Base-by-base conservation (phyloP, 2,329 filamentous ascomycete species). In the Lasiodiplodia sp. region DNA sequence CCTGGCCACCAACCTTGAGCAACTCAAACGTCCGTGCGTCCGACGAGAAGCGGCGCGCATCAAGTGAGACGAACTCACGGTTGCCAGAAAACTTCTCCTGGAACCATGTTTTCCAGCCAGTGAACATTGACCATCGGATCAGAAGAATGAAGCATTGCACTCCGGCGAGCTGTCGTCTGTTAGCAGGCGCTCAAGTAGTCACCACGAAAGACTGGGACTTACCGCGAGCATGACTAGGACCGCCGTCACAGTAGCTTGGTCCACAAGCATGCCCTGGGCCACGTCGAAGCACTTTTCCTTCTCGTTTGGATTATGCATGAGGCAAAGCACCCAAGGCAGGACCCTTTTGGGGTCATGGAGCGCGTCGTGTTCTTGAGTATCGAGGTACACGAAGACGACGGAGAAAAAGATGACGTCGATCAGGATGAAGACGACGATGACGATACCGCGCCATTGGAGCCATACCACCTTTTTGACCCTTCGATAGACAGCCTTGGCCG, bases 341-440 rank as follows among this genome's bases (percentile, higher is more conserved):
- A 90, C 87, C 31, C 87, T 85, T 8, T 79, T 70, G 66, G 90
- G 75, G 44, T 88, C 85, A 49, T 87, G 85, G 23, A 87, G 80
- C 3, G 87, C 86, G 65, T 81, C 74, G 10, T 87, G 82, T 14
- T 92, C 86, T 25, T 91, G 87, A 1, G 74, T 72, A 73, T 91
- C 91, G 76, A 97, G 87, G 77, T 93, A 92, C 60, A 98, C 91
- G 77, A 98, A 98, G 67, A 97, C 87, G 56, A 97, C 85, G 2
- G 94, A 91, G 80, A 98, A 97, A 85, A 97, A 97, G 75, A 97
- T 90, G 71, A 98, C 93, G 77, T 98, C 94, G 69, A 89, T 87
- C 69, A 97, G 87, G 73, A 98, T 97, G 77, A 97, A 91, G 65
- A 96, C 84, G 16, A 97, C 94, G 70, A 98, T 92, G 53, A 90